Percentiles rank a stretch among this genome's conserved stretches.
Evolutionary conservation across 306 rosid genomes (phyloP).

Genomic region (Parietaria judaica): DNA sequence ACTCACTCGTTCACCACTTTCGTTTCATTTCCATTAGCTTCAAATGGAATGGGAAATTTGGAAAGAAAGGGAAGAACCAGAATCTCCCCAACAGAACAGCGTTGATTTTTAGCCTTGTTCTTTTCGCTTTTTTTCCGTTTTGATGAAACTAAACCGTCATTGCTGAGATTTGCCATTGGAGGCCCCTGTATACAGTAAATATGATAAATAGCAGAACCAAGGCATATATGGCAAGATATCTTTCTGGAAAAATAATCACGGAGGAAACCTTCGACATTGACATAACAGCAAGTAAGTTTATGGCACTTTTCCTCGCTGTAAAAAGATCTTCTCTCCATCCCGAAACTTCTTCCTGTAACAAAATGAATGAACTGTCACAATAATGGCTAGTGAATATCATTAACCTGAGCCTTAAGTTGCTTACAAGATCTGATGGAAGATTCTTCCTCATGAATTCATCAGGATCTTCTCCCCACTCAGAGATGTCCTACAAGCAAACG

Average conservation of each 20-base stretch:
- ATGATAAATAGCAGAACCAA: conserved; percentile 19
- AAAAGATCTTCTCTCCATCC: conserved; percentile 89
- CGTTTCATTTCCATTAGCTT: conserved; percentile 41
- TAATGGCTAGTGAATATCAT: conserved; percentile 10
- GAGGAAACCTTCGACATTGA: conserved; percentile 71
- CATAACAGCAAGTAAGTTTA: conserved; percentile 74
- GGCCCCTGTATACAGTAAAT: conserved; percentile 56
- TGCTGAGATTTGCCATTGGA: conserved; percentile 31
- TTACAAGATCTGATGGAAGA: conserved; percentile 87
- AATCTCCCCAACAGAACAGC: conserved; percentile 64
- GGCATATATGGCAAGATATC: conserved; percentile 9
- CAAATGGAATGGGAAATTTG: conserved; percentile 72
- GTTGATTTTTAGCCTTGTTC: conserved; percentile 43
- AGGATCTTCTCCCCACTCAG: conserved; percentile 92
- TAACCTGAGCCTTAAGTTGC: conserved; percentile 21
- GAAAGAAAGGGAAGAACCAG: conserved; percentile 87
- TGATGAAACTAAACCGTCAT: conserved; percentile 39
- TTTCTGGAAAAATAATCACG: conserved; percentile 7
- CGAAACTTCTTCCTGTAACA: conserved; percentile 61
- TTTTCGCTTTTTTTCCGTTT: conserved; percentile 79
- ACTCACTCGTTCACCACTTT: conserved; percentile 57
- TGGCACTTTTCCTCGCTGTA: conserved; percentile 88
- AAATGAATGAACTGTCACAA: conserved; percentile 15
- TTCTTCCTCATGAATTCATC: conserved; percentile 81
- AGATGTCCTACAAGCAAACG: conserved; percentile 41